Evolutionary conservation across 2,329 filamentous ascomycete genomes (phyloP), one percentile per base, ranked within the genome.

Genomic region (Talaromyces amestolkiae): DNA sequence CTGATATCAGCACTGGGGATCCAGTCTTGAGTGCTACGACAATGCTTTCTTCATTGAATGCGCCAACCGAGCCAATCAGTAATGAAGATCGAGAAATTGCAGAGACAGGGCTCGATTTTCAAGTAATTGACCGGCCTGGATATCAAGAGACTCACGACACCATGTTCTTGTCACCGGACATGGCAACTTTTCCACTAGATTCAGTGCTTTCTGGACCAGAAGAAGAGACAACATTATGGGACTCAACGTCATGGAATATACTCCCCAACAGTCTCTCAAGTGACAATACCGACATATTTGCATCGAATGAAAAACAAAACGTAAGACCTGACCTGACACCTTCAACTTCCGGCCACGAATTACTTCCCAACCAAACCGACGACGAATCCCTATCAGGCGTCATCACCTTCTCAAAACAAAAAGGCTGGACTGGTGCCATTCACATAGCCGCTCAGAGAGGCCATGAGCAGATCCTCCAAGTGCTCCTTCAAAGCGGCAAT

Each of bases 361-460:
- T 37, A 37, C 35, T 13, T 31, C 35, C 33, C 33, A 35, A 13
- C 35, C 13, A 11, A 9, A 5, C 7, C 27, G 22, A 60, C 5
- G 24, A 60, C 3, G 31, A 60, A 5, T 19, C 24, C 31, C 13
- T 60, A 5, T 13, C 24, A 47, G 24, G 41, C 13, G 15, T 60
- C 9, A 22, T 60, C 15, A 60, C 41, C 6, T 31, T 8, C 27
- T 22, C 39, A 60, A 47, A 60, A n/a, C 22, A 35, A 60, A 60
- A 47, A 24, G 61, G 51, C 37, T 63, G 37, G 39, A 33, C 53
- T 22, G 33, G 37, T 9, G 22, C 35, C 31, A 41, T 64, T 19
- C 62, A 58, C 3, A 59, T 64, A 43, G 62, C 62, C 15, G 62
- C 62, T 10, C 53, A 58, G 33, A 51, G 22, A 31, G 62, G 62